Evolutionary conservation across 305 asterid genomes (phyloP), one percentile per base, ranked within the genome.

Genomic region (Withania somnifera): DNA sequence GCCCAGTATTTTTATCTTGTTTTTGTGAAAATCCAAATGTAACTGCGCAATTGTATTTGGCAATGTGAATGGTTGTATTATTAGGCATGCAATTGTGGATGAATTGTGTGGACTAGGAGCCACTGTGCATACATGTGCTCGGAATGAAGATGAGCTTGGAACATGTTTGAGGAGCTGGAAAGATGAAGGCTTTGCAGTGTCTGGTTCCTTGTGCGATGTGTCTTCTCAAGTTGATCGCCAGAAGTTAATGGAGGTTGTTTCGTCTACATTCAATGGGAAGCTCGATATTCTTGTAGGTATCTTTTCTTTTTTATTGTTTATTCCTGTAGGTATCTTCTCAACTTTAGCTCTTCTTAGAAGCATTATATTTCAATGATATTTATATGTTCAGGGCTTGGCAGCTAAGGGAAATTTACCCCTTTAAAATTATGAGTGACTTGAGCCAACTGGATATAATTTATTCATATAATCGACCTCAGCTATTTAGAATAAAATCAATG

Each of bases 91-190:
- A 4, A 88, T 89, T 82, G 94, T 91, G 83, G 94, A 90, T 86
- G 97, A 92, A 86, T 85, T 92, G 85, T 91, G 90, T 51, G 92
- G 88, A 45, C 86, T 90, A 28, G 93, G 94, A 26, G 94, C 97
- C 54, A 61, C 79, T 5, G 90, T 92, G 82, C 90, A 92, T 81
- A 89, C 90, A 3, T 92, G 94, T 80, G 90, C 91, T 5, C 86
- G 93, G 56, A 84, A 84, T 22, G 82, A 88, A 67, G 87, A 84
- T n/a, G 92, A 88, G 86, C 88, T 89, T 40, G 69, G 80, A 28
- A 88, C 79, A 75, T 87, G 91, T 80, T 85, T 92, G 87, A 81
- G 82, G 84, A 75, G 67, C 81, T 92, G 94, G 96, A 82, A 84
- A 81, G 90, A 78, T 14, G 86, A 84, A 81, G 90, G 90, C 61